Evolutionary conservation across 2,329 filamentous ascomycete species (phyloP).

Genomic region (Curvularia spicifera): DNA sequence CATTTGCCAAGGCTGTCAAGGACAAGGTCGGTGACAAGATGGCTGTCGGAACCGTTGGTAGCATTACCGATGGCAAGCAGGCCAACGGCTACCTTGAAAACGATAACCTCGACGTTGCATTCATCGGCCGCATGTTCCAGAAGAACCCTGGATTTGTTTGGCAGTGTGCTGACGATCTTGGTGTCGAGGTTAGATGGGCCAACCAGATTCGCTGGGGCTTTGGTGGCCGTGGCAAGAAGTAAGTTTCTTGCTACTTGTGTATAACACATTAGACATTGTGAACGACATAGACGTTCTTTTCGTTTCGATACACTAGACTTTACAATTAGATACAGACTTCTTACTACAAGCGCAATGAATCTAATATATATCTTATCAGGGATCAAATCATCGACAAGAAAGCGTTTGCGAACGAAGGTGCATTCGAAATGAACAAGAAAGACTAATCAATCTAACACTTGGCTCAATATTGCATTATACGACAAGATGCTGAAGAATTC

Average conservation of each 20-base stretch:
- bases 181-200: constrained; percentile 73
- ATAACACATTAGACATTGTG: background rate
- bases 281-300: background rate
- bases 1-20: constrained; percentile 75
- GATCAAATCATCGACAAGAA: constrained; percentile 30
- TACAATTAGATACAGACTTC: background rate
- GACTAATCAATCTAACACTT: background rate
- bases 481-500: background rate
- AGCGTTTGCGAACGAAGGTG: constrained; percentile 33
- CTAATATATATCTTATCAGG: constrained; percentile 18
- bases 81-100: constrained; percentile 55
- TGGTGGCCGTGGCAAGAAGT: constrained; percentile 54
- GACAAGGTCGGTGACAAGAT: constrained; percentile 74
- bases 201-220: constrained; percentile 72
- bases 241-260: constrained; percentile 18
- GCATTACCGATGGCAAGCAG: constrained; percentile 71
- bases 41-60: constrained; percentile 75
- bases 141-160: constrained; percentile 82
- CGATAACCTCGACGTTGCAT: constrained; percentile 67
- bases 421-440: constrained; percentile 29
- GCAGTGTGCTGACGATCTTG: constrained; percentile 73
- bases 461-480: background rate
- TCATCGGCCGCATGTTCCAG: constrained; percentile 78
- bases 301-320: background rate
- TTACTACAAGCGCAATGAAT: constrained; percentile 2